Evolutionary conservation across 345 rosid species (phyloP), one percentile per base, ranked within the genome.

Genomic region (Durio zibethinus): DNA sequence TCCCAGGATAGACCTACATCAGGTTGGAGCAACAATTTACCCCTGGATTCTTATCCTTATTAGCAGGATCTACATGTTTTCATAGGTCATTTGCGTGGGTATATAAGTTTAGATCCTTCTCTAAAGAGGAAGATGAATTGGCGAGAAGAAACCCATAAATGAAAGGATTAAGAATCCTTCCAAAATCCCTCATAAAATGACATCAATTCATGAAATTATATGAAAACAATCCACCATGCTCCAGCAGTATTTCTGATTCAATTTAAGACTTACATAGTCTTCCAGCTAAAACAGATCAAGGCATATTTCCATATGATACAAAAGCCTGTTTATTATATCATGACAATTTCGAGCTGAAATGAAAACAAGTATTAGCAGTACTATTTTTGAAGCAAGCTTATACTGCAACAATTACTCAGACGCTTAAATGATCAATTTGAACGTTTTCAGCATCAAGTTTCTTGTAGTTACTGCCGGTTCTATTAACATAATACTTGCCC

Each of bases 401-500:
- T 25, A 14, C 4, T 57, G 50, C 67, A 74, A 56, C 38, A 59
- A n/a, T 76, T 12, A 64, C 69, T 77, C 72, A 14, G 52, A n/a
- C 9, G 56, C 83, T 83, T 88, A 23, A 86, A 56, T 86, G 84
- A 59, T 84, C 66, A n/a, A 88, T 86, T 12, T 84, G 89, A 80
- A 88, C 53, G 78, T 84, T 88, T 72, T 88, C 72, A 20, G 76
- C 78, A 3, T 83, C 81, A 0, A 43, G 87, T 77, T 87, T 89
- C 52, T 69, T 81, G 56, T 73, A 89, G 82, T 90, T 89, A n/a
- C 90, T 91, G 5, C 91, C 78, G 63, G 87, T 91, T 65, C 92
- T 85, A 8, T 80, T 76, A 11, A 82, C 91, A 47, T 82, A 87
- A 59, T 74, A 91, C 74, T 89, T 89, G 1, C 96, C 96, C 90